Evolutionary conservation across 257 asterid genomes (phyloP).

Genomic region (Fraxinus quadrangulata): DNA sequence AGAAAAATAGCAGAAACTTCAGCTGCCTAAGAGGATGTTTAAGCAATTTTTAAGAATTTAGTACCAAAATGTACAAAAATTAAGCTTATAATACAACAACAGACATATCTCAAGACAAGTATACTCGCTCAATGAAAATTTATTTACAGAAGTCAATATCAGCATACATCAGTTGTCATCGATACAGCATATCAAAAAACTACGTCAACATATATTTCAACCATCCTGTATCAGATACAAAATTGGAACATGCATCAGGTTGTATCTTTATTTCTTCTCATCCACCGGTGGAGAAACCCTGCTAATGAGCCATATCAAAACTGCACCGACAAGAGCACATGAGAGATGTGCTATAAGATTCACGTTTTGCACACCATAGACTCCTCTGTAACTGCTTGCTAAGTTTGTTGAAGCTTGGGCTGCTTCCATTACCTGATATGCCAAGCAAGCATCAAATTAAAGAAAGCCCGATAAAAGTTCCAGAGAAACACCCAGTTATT

Average conservation of each 20-base stretch:
- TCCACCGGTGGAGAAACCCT: constrained; percentile 46
- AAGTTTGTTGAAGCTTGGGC: constrained; percentile 85
- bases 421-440: constrained; percentile 90
- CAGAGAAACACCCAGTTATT: neutral
- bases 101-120: neutral
- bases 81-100: neutral
- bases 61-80: neutral
- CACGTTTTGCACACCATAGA: constrained; percentile 59
- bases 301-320: constrained; percentile 78
- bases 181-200: neutral
- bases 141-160: neutral
- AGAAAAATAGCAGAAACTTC: neutral
- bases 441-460: constrained; percentile 5
- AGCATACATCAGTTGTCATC: neutral
- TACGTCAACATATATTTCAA: neutral
- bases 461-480: neutral
- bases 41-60: neutral
- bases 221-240: neutral
- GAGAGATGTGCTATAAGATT: constrained; percentile 96
- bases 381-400: constrained; percentile 59
- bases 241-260: neutral
- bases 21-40: neutral
- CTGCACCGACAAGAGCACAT: constrained; percentile 85
- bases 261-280: constrained; percentile 35
- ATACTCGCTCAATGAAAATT: no score